Conservation (phyloP, 2,329 filamentous ascomycete species). For the Trichoderma sp. region DNA sequence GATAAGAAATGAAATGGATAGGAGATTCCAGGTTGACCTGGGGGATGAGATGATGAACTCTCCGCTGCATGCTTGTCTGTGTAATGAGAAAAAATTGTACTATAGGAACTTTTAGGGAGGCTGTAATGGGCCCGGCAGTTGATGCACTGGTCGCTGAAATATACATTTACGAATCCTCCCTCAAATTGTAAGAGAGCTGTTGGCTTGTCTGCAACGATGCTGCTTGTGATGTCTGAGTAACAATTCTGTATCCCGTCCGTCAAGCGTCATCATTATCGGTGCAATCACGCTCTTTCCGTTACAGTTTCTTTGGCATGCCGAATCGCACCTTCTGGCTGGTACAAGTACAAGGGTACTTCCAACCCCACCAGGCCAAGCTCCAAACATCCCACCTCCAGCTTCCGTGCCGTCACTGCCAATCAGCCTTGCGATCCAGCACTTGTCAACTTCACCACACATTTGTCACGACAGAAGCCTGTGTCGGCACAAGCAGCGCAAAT, state of each 20-base stretch:
- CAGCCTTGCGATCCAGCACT: constrained; percentile 17
- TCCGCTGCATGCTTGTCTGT: constrained; percentile 50
- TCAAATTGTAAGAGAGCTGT: background rate
- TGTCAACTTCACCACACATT: constrained; percentile 2
- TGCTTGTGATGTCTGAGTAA: too few species aligned
- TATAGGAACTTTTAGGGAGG: constrained; percentile 33
- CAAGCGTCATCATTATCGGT: too few species aligned
- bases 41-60: constrained; percentile 42
- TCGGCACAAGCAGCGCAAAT: background rate
- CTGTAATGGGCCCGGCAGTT: background rate
- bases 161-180: constrained; percentile 11
- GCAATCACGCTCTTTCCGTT: background rate
- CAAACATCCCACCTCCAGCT: constrained; percentile 22
- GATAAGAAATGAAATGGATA: constrained; percentile 48
- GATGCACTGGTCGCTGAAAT: background rate
- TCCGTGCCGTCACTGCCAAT: constrained; percentile 26
- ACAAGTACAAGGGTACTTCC: background rate
- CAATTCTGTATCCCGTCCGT: too few species aligned
- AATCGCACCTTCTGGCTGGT: constrained; percentile 8
- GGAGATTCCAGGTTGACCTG: constrained; percentile 27
- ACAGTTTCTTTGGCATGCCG: background rate
- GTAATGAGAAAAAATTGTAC: constrained; percentile 38
- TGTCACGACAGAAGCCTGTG: background rate
- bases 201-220: background rate
- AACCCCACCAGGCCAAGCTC: constrained; percentile 25